These are phyloP conservation scores for Coelastrella sp. DNA, from an alignment of 139 green algal genomes.

Conservation along the genomic window DNA sequence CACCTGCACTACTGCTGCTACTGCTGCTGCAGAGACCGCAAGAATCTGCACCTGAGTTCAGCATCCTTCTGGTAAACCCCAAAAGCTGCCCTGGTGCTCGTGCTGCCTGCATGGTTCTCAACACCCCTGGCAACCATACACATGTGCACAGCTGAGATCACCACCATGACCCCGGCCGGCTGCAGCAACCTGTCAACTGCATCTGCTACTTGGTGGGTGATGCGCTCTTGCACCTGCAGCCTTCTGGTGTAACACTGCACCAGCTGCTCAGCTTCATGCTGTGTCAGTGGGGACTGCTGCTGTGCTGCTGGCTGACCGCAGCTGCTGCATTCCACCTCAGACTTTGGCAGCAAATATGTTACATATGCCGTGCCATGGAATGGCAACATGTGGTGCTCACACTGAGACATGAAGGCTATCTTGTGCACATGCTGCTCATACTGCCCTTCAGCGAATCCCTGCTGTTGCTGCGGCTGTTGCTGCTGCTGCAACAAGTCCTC, in stretches of 20 bases:
- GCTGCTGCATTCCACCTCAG: neutral
- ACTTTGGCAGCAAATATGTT: conserved; percentile 50
- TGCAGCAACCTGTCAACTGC: conserved; percentile 59
- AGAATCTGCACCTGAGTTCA: neutral
- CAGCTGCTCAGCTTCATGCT: conserved; percentile 39
- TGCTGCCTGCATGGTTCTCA: conserved; percentile 87
- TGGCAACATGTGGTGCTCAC: conserved; percentile 98
- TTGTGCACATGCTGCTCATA: conserved; percentile 36
- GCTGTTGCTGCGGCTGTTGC: conserved; percentile 28
- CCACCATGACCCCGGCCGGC: conserved; percentile 78
- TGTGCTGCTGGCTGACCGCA: neutral
- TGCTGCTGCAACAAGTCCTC: neutral
- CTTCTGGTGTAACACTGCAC: conserved; percentile 72
- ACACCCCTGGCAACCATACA: conserved; percentile 98
- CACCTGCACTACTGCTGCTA: neutral
- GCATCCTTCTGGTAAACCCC: conserved; percentile 2
- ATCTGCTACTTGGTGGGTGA: conserved; percentile 90
- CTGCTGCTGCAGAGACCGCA: neutral
- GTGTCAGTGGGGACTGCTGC: conserved; percentile 16
- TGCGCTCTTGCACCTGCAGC: conserved; percentile 95
- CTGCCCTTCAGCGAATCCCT: conserved; percentile 13
- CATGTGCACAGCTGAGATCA: conserved; percentile 92
- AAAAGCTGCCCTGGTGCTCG: conserved; percentile 64
- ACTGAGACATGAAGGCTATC: conserved; percentile 80
- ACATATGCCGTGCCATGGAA: conserved; percentile 89